Conservation (phyloP, 352 stramenopile genomes). For the Aphanomyces invadans region DNA sequence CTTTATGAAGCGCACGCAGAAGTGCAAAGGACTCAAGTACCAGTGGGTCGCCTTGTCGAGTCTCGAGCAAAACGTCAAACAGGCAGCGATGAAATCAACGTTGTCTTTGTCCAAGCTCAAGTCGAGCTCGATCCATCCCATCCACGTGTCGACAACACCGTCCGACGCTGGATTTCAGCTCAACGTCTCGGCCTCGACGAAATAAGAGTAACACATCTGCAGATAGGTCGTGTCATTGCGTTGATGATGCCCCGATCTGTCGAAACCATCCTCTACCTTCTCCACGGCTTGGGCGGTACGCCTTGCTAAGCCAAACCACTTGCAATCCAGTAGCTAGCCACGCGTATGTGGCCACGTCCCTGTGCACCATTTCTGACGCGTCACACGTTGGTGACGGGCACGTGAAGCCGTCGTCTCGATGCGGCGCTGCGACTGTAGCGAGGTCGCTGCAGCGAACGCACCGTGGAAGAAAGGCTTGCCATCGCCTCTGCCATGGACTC, state of each 20-base stretch:
- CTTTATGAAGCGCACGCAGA: slow-evolving; percentile 59
- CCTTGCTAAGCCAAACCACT: too few relatives aligned
- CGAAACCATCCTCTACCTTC: too few relatives aligned
- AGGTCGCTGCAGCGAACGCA: too few relatives aligned
- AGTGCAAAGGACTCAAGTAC: slow-evolving; percentile 23
- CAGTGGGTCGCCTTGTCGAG: background rate
- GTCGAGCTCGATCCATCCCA: slow-evolving; percentile 35
- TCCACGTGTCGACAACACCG: background rate
- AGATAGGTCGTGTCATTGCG: background rate
- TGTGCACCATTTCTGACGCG: too few relatives aligned
- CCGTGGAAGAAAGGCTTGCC: too few relatives aligned
- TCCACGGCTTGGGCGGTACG: background rate
- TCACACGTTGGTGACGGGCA: too few relatives aligned
- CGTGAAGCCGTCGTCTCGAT: too few relatives aligned
- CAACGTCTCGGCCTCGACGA: slow-evolving; percentile 33
- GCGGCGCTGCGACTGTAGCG: too few relatives aligned
- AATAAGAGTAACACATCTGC: background rate
- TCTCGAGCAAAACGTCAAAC: background rate
- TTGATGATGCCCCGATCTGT: too few relatives aligned
- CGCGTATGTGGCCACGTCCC: too few relatives aligned
- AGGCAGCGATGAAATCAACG: background rate
- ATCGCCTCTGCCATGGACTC: background rate
- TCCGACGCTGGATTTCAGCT: slow-evolving; percentile 26
- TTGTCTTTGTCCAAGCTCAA: slow-evolving; percentile 37
- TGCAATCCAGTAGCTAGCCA: too few relatives aligned